phyloP scores from a whole-genome alignment of 768 basidiomycete genomes.

The Sarcomyxa edulis region DNA sequence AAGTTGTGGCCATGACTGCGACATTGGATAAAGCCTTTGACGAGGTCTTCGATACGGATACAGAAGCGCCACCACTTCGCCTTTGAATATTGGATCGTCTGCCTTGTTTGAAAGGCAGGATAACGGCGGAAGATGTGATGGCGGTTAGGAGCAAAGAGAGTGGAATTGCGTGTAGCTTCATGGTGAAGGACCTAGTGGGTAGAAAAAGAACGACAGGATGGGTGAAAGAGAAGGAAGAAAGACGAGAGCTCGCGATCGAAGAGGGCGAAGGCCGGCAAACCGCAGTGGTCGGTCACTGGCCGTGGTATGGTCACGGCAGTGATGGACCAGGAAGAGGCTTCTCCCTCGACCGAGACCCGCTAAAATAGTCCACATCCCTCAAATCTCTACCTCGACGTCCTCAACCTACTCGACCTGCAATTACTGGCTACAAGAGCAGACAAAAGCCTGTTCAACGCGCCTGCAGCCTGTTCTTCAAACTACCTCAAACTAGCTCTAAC shows the following conservation, averaged over 20 bases:
- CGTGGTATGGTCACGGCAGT: no score
- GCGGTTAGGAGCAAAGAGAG: conserved; percentile 32
- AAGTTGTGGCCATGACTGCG: conserved; percentile 29
- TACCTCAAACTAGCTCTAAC: no score
- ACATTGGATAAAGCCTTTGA: conserved; percentile 18
- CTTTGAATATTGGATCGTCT: conserved; percentile 28
- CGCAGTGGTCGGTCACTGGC: not conserved
- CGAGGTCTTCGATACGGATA: not conserved
- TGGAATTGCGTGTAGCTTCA: conserved; percentile 34
- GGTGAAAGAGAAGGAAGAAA: conserved; percentile 13
- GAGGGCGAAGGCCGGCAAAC: conserved; percentile 9
- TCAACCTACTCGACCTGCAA: no score
- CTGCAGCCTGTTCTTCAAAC: no score
- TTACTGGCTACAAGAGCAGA: no score
- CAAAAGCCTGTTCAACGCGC: no score
- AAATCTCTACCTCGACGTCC: no score
- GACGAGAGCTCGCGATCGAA: conserved; percentile 12
- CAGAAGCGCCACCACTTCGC: conserved; percentile 26
- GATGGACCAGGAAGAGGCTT: not conserved
- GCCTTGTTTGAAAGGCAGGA: conserved; percentile 41
- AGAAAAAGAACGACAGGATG: conserved; percentile 20
- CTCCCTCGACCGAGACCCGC: no score
- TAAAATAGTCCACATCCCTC: no score
- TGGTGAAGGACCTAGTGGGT: conserved; percentile 26
- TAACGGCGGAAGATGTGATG: conserved; percentile 37